A percentile compares a stretch with the other conserved stretches of the same genome.
Evolutionary conservation across 2,329 filamentous ascomycete genomes (phyloP).

Genomic region (Microsporum canis): DNA sequence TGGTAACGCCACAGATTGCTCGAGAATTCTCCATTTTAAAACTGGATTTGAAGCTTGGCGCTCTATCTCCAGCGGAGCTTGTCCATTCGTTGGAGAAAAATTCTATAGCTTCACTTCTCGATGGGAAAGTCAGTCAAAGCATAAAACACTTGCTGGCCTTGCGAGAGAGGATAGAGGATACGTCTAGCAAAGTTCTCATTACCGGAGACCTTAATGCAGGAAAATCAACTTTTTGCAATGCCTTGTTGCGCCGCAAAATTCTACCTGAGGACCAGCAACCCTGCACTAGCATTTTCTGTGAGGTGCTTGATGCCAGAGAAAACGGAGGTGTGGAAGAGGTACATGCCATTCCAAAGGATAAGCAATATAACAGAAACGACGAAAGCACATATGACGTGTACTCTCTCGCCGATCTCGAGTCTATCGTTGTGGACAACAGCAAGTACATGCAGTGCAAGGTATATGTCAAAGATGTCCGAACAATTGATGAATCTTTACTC

Average conservation of each 20-base stretch:
- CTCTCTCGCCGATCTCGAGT: slow-evolving; percentile 63
- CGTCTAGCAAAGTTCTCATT: slow-evolving; percentile 88
- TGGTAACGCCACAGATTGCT: slow-evolving; percentile 84
- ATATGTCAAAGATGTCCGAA: slow-evolving; percentile 80
- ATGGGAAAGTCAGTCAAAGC: slow-evolving; percentile 88
- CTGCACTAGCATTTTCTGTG: slow-evolving; percentile 96
- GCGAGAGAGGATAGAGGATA: slow-evolving; percentile 91
- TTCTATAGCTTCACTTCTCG: slow-evolving; percentile 78
- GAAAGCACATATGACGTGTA: slow-evolving; percentile 92
- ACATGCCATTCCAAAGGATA: slow-evolving; percentile 78
- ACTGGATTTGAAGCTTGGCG: slow-evolving; percentile 81
- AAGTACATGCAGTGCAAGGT: slow-evolving; percentile 93
- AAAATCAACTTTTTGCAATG: slow-evolving; percentile 98
- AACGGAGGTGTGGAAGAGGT: slow-evolving; percentile 90
- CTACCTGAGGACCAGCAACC: slow-evolving; percentile 95
- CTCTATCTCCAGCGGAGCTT: slow-evolving; percentile 74
- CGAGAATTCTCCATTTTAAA: slow-evolving; percentile 95
- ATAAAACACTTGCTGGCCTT: slow-evolving; percentile 80
- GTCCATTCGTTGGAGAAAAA: slow-evolving; percentile 90
- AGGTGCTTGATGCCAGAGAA: slow-evolving; percentile 83
- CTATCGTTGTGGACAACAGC: slow-evolving; percentile 78
- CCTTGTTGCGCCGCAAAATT: slow-evolving; percentile 81
- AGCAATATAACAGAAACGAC: slow-evolving; percentile 72
- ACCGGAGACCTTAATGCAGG: slow-evolving; percentile 95
- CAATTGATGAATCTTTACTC: slow-evolving; percentile 82